A percentile compares a stretch with the other conserved stretches of the same genome.
phyloP scores from a whole-genome alignment of 345 rosid species.

The Toxicodendron radicans region DNA sequence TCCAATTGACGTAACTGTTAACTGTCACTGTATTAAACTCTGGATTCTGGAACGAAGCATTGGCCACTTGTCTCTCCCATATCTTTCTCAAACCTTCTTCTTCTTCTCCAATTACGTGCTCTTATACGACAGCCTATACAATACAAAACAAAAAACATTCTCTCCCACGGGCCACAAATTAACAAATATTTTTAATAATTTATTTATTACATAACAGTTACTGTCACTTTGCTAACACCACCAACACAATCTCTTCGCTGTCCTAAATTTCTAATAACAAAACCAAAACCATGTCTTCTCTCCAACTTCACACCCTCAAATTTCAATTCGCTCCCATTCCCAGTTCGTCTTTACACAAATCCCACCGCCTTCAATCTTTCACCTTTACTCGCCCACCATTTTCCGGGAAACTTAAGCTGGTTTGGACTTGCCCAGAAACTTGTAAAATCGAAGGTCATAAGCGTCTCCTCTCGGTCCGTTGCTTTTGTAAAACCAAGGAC shows the following conservation, averaged over 20 bases:
- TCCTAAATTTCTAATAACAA: no score
- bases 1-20: background rate
- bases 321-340: conserved; percentile 20
- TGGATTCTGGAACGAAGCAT: background rate
- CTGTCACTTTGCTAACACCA: background rate
- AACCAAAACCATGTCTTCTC: conserved; percentile 25
- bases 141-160: no score
- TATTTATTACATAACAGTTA: no score
- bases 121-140: no score
- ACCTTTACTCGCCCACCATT: conserved; percentile 31
- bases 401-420: conserved; percentile 25
- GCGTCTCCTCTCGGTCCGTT: conserved; percentile 22
- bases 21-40: background rate
- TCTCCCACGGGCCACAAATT: no score
- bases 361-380: conserved; percentile 20
- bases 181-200: no score
- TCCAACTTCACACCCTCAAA: conserved; percentile 24
- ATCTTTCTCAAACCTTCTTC: conserved; percentile 6
- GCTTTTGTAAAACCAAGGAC: conserved; percentile 36
- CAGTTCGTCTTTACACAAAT: background rate
- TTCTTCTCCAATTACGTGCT: background rate
- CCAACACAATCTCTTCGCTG: no score
- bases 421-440: conserved; percentile 18
- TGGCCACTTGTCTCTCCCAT: conserved; percentile 4
- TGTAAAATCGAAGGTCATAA: conserved; percentile 19